Evolutionary conservation across 768 basidiomycete genomes (phyloP), one percentile per base, ranked within the genome.

Genomic region (Leccinum broughii): DNA sequence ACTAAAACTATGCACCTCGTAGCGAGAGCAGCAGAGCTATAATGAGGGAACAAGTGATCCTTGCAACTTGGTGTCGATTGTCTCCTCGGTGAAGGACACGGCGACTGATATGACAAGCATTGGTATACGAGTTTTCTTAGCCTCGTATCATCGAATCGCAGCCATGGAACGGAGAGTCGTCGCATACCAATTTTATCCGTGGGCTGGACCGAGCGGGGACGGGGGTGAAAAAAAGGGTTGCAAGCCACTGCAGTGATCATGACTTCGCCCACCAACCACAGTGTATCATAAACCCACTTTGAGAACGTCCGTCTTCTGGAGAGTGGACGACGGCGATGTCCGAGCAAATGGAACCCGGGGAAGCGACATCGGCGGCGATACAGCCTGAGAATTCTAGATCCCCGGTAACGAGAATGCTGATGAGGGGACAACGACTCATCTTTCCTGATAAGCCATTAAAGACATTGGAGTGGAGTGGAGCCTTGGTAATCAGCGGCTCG

Each of bases 1-100:
- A n/a, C 17, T 17, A 41, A 39, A 94, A 83, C 88, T 89, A 92
- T n/a, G 92, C 84, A 55, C 92, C 93, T 74, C 89, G 87, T 15
- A 3, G 5, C 11, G 17, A 91, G 83, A 56, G 88, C 78, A 6
- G 84, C 79, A 71, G 93, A 93, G 75, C 93, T 91, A 71, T 86
- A 95, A 80, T 93, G 95, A 60, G 95, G 77, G 48, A 95, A 83
- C 71, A 94, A 90, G 75, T 93, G 93, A 81, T 83, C 85, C 77
- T 93, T 82, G 78, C 95, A 97, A 11, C 26, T 28, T 28, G 91
- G 88, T 32, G 83, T 70, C 53, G 92, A 79, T 54, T 90, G 85
- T 74, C 26, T 28, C 26, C 26, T 8, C 17, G 39, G 39, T 91
- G 87, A 44, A 93, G 79, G n/a, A 93, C 90, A 68, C 90, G 86